Evolutionary conservation across 306 rosid genomes (phyloP).

Genomic region (Arachis stenosperma): DNA sequence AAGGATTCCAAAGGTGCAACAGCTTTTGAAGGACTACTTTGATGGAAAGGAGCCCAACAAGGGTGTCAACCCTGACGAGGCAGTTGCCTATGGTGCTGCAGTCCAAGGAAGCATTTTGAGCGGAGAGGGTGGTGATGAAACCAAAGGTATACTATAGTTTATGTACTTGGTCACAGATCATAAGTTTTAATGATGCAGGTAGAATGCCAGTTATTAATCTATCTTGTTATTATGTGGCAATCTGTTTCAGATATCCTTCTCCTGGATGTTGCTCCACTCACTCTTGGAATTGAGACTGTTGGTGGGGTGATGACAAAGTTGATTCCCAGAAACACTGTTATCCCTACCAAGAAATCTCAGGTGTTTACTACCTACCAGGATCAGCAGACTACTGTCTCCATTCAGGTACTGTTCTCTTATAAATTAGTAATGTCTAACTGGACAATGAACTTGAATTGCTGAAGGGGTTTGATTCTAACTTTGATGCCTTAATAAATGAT

Average conservation of each 20-base stretch:
- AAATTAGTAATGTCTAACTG: neutral
- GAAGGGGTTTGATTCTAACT: neutral
- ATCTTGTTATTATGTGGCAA: slow-evolving; percentile 8
- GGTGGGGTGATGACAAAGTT: slow-evolving; percentile 99
- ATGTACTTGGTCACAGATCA: neutral
- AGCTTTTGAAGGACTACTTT: neutral
- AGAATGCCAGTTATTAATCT: neutral
- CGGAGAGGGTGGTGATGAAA: slow-evolving; percentile 98
- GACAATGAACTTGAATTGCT: neutral
- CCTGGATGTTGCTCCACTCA: slow-evolving; percentile 93
- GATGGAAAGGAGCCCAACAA: slow-evolving; percentile 1
- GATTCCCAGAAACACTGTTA: slow-evolving; percentile 97
- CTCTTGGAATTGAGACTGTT: slow-evolving; percentile 99
- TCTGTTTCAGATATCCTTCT: slow-evolving; percentile 85
- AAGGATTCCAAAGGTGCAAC: neutral
- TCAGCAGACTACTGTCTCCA: slow-evolving; percentile 97
- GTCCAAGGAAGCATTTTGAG: slow-evolving; percentile 98
- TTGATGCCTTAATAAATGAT: neutral
- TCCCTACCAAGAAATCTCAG: slow-evolving; percentile 99
- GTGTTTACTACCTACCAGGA: slow-evolving; percentile 99
- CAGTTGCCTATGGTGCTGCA: slow-evolving; percentile 96
- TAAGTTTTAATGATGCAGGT: neutral
- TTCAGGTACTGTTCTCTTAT: slow-evolving; percentile 63
- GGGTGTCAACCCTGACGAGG: neutral
- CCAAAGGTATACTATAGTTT: slow-evolving; percentile 73